phyloP scores from a whole-genome alignment of 768 basidiomycete genomes.

The Termitomyces sp. region DNA sequence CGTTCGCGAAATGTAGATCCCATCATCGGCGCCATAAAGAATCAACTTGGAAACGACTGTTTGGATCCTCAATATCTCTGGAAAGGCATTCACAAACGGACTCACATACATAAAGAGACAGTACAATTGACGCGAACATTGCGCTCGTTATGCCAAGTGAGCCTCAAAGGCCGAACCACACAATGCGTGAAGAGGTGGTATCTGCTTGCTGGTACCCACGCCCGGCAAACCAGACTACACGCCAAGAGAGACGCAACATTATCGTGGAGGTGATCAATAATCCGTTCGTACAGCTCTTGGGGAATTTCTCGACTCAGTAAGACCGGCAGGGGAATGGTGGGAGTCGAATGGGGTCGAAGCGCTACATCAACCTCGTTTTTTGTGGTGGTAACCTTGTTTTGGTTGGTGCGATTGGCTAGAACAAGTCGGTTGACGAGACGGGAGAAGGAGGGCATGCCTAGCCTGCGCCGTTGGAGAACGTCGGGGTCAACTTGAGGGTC shows the following conservation, averaged over 20 bases:
- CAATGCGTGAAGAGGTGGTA: constrained; percentile 8
- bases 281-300: constrained; percentile 12
- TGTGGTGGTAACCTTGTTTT: neutral
- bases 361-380: neutral
- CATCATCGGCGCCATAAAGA: constrained; percentile 13
- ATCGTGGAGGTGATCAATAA: constrained; percentile 10
- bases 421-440: constrained; percentile 7
- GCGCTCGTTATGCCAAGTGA: neutral
- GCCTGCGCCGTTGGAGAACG: neutral
- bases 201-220: constrained; percentile 18
- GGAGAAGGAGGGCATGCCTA: constrained; percentile 6
- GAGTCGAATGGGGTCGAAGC: neutral
- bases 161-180: constrained; percentile 5
- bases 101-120: constrained; percentile 7
- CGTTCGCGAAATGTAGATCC: constrained; percentile 7
- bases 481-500: too few relatives aligned
- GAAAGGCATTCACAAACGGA: neutral
- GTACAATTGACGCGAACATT: constrained; percentile 5
- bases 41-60: neutral
- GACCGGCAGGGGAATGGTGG: neutral
- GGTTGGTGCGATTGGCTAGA: neutral
- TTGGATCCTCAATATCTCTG: too few relatives aligned
- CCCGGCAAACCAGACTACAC: constrained; percentile 19
- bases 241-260: constrained; percentile 7
- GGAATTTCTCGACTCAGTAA: constrained; percentile 7